These are phyloP conservation scores for Vairimorpha ceranae DNA, from an alignment of 371 early-diverging fungal genomes.

Conservation along the genomic window DNA sequence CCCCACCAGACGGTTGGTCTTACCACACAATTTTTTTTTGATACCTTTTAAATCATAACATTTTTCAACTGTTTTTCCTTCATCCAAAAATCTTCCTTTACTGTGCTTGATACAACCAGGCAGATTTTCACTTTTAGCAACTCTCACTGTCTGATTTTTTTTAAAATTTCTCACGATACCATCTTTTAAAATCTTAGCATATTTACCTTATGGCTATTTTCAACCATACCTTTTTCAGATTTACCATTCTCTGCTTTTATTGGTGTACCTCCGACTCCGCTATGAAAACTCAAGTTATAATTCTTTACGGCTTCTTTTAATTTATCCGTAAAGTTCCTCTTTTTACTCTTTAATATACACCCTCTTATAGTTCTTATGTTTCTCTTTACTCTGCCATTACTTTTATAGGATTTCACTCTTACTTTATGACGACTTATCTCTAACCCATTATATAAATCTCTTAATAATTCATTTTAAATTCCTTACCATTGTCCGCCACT, in stretches of 20 bases:
- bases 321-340: not conserved
- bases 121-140: too few species aligned
- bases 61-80: too few species aligned
- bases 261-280: not conserved
- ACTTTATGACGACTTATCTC: not conserved
- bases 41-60: too few species aligned
- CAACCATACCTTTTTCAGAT: too few species aligned
- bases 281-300: not conserved
- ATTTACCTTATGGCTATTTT: too few species aligned
- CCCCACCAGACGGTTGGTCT: too few species aligned
- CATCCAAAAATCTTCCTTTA: too few species aligned
- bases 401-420: not conserved
- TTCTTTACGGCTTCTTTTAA: not conserved
- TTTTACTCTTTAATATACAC: not conserved
- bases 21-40: too few species aligned
- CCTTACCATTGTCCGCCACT: conserved; percentile 3
- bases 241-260: not conserved
- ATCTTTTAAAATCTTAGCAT: too few species aligned
- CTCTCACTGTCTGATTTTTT: too few species aligned
- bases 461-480: not conserved
- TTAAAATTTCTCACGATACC: too few species aligned
- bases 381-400: conserved; percentile 1
- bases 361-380: not conserved
- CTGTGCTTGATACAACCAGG: too few species aligned
- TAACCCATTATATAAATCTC: not conserved